phyloP scores from a whole-genome alignment of 352 stramenopile genomes.

The Globisporangium echinulatum region DNA sequence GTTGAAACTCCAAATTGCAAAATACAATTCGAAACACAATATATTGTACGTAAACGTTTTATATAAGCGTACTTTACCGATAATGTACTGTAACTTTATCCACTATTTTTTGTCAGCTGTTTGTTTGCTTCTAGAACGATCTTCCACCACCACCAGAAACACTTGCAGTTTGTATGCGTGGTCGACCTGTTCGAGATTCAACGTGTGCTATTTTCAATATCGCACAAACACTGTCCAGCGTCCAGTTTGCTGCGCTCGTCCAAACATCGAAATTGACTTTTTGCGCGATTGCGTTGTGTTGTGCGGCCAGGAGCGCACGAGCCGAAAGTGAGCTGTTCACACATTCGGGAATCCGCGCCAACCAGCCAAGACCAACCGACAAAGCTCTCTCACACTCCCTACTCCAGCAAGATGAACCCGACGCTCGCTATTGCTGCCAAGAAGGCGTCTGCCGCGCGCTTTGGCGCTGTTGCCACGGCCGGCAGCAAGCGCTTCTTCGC shows the following conservation, averaged over 20 bases:
- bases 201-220: neutral
- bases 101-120: no score
- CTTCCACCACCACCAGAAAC: neutral
- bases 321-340: neutral
- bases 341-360: slow-evolving; percentile 15
- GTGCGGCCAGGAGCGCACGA: neutral
- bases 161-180: neutral
- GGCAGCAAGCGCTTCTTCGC: slow-evolving; percentile 65
- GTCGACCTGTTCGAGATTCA: no score
- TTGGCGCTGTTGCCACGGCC: slow-evolving; percentile 14
- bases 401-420: slow-evolving; percentile 52
- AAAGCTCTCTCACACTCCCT: neutral
- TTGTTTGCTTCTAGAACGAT: neutral
- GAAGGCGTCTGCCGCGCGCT: slow-evolving; percentile 40
- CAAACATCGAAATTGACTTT: neutral
- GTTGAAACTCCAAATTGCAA: no score
- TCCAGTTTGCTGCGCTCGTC: neutral
- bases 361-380: slow-evolving; percentile 7
- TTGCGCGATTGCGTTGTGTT: neutral
- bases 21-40: no score
- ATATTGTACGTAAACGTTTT: no score
- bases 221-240: neutral
- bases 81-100: no score
- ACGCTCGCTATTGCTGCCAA: slow-evolving; percentile 55
- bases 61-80: no score